Percentiles rank a stretch among this genome's conserved stretches.
phyloP scores from a whole-genome alignment of 805 yeast species.

The Nakazawaea wyomingensis region DNA sequence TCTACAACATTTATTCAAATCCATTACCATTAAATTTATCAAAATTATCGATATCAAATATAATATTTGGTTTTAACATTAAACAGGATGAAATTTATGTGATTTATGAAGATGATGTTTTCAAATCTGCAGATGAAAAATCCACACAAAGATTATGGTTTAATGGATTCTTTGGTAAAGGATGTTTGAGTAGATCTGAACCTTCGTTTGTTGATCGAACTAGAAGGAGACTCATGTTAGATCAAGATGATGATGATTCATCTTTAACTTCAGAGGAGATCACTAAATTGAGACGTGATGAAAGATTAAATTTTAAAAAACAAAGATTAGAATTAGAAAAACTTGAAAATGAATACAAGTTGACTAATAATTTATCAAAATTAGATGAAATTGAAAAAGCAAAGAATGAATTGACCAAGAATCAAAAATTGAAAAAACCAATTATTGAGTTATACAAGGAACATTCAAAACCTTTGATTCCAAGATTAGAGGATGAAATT shows the following conservation, averaged over 20 bases:
- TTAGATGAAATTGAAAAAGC: constrained; percentile 35
- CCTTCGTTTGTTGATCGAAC: constrained; percentile 85
- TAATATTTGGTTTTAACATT: constrained; percentile 13
- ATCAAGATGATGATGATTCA: constrained; percentile 22
- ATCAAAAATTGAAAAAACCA: constrained; percentile 20
- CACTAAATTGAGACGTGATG: constrained; percentile 65
- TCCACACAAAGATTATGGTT: constrained; percentile 66
- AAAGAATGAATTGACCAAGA: constrained; percentile 21
- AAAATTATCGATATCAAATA: neutral
- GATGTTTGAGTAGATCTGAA: constrained; percentile 81
- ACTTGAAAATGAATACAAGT: constrained; percentile 30
- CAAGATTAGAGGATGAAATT: constrained; percentile 33
- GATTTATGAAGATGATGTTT: constrained; percentile 22
- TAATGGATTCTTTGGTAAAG: constrained; percentile 92
- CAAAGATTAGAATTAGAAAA: constrained; percentile 59
- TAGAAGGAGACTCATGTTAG: constrained; percentile 45
- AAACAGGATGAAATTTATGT: constrained; percentile 14
- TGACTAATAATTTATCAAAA: constrained; percentile 15
- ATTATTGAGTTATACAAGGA: constrained; percentile 20
- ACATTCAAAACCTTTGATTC: constrained; percentile 10
- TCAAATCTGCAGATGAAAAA: constrained; percentile 35
- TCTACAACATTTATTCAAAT: constrained; percentile 30
- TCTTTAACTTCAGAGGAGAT: constrained; percentile 64
- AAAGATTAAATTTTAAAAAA: constrained; percentile 66
- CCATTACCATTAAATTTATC: constrained; percentile 56